These are phyloP conservation scores for Botrytis squamosa DNA, from an alignment of 2,329 filamentous ascomycete species.

Conservation along the genomic window DNA sequence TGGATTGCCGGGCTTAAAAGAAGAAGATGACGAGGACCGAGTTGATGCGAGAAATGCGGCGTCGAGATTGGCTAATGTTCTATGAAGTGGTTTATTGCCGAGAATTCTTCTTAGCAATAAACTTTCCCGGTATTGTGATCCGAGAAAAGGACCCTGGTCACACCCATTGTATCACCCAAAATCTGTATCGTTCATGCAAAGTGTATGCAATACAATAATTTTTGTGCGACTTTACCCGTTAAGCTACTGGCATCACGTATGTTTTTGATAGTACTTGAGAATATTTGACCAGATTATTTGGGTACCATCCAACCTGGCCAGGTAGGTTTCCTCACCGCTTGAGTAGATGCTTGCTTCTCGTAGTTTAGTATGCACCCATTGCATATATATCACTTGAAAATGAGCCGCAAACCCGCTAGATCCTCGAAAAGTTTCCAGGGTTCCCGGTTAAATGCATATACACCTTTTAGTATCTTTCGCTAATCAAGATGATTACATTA, in stretches of 20 bases:
- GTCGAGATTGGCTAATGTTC: constrained; percentile 61
- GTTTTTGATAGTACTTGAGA: constrained; percentile 8
- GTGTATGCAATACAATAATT: constrained; percentile 23
- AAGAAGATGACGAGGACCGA: constrained; percentile 89
- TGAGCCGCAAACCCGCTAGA: constrained; percentile 9
- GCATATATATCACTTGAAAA: constrained; percentile 15
- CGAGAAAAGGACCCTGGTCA: constrained; percentile 15
- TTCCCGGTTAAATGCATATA: constrained; percentile 10
- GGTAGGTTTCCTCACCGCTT: constrained; percentile 16
- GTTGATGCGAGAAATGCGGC: constrained; percentile 95
- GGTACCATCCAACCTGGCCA: constrained; percentile 6
- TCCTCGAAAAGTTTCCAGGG: constrained; percentile 14
- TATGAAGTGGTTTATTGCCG: constrained; percentile 11
- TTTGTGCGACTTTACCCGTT: constrained; percentile 19
- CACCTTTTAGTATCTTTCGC: neutral
- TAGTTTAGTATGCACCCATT: neutral
- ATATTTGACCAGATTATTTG: constrained; percentile 10
- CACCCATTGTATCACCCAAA: constrained; percentile 19
- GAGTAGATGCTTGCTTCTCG: constrained; percentile 7
- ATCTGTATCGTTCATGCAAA: constrained; percentile 22
- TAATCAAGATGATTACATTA: constrained; percentile 17
- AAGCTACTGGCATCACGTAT: constrained; percentile 15
- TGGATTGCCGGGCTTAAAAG: constrained; percentile 59
- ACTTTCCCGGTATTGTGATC: constrained; percentile 17
- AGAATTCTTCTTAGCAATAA: neutral